These are phyloP conservation scores for Apiospora kogelbergensis DNA, from an alignment of 2,329 filamentous ascomycete genomes.

Conservation along the genomic window DNA sequence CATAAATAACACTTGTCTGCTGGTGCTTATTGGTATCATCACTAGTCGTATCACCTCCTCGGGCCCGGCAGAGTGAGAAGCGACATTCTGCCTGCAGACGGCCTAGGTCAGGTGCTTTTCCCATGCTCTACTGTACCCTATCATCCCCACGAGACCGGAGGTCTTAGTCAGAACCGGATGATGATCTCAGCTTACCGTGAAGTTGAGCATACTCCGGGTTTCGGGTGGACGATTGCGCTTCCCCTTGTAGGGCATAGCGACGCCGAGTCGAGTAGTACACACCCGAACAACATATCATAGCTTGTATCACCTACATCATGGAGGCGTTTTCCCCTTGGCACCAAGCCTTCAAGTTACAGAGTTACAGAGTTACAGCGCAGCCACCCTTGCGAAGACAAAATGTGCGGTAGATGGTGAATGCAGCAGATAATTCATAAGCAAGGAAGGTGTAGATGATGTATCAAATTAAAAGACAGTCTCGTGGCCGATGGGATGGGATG, in stretches of 20 bases:
- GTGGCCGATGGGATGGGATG: neutral
- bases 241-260: neutral
- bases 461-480: neutral
- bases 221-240: neutral
- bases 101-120: neutral
- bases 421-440: neutral
- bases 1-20: neutral
- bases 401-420: neutral
- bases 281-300: neutral
- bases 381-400: neutral
- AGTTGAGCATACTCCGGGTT: neutral
- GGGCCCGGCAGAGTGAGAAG: neutral
- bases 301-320: neutral
- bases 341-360: neutral
- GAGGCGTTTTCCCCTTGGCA: neutral
- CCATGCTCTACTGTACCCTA: neutral
- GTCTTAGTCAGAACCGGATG: constrained; percentile 3
- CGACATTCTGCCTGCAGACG: neutral
- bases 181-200: constrained; percentile 4
- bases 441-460: neutral
- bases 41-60: neutral
- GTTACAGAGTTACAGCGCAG: neutral
- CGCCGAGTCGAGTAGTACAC: neutral
- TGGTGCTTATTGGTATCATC: neutral
- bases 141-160: constrained; percentile 2